A percentile compares a stretch with the other conserved stretches of the same genome.
These are phyloP conservation scores for Thuja plicata DNA, from an alignment of 83 land plant species.

Conservation along the genomic window DNA sequence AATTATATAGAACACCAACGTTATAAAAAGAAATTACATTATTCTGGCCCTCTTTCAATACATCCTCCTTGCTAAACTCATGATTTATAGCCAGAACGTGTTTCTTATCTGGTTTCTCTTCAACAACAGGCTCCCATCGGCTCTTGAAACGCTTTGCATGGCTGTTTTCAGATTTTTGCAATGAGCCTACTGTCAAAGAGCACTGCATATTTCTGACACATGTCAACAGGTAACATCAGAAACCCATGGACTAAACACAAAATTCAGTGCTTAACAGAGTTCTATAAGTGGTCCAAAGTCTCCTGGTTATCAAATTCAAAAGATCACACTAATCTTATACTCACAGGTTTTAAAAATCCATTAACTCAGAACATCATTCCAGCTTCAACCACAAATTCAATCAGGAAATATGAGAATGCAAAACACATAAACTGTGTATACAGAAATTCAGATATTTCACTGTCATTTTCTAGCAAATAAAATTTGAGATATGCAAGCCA, in stretches of 20 bases:
- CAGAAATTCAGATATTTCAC: not conserved
- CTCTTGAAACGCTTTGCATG: conserved; percentile 73
- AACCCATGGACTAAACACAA: not conserved
- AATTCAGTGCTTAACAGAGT: not conserved
- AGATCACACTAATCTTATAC: not conserved
- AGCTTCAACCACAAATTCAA: not conserved
- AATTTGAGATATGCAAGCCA: not conserved
- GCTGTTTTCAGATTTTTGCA: conserved; percentile 45
- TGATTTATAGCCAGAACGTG: conserved; percentile 29
- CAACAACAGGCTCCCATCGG: conserved; percentile 85
- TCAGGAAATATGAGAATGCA: not conserved
- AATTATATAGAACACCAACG: not conserved
- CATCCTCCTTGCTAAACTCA: not conserved
- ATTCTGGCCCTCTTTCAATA: conserved; percentile 9
- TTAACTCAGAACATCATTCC: not conserved
- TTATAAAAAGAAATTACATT: not conserved
- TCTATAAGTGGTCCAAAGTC: not conserved
- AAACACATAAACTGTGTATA: not conserved
- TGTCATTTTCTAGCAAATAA: not conserved
- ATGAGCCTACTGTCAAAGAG: conserved; percentile 14
- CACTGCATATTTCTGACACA: conserved; percentile 17
- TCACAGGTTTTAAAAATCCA: not conserved
- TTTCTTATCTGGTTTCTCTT: conserved; percentile 58
- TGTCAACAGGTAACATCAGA: not conserved
- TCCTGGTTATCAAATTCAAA: not conserved